Percentiles rank a stretch among this genome's conserved stretches.
These are phyloP conservation scores for Aeminium ludgeri DNA, from an alignment of 495 filamentous ascomycete species.

Conservation along the genomic window DNA sequence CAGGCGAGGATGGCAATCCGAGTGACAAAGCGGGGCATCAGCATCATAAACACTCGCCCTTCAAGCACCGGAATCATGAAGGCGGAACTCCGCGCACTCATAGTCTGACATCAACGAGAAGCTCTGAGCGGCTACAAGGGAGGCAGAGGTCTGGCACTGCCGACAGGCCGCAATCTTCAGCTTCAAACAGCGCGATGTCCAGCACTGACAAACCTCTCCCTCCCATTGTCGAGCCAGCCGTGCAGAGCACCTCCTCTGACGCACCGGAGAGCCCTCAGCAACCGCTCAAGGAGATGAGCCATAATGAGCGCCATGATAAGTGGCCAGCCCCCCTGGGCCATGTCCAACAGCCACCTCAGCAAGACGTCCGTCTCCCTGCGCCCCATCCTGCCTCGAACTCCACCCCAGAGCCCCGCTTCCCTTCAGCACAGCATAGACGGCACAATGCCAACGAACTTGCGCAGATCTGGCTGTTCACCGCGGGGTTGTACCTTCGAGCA, in stretches of 20 bases:
- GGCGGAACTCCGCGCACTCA: slow-evolving; percentile 2
- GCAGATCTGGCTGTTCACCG: slow-evolving; percentile 79
- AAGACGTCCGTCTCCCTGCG: slow-evolving; percentile 35
- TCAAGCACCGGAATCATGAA: slow-evolving; percentile 18
- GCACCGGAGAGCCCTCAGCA: slow-evolving; percentile 17
- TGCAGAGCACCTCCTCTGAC: not conserved
- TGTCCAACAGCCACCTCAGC: slow-evolving; percentile 31
- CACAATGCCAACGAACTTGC: slow-evolving; percentile 36
- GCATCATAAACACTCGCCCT: slow-evolving; percentile 17
- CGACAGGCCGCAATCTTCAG: no score
- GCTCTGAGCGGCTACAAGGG: slow-evolving; percentile 3
- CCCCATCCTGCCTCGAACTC: slow-evolving; percentile 22
- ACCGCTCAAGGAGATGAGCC: slow-evolving; percentile 31
- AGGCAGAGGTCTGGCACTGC: slow-evolving; percentile 1
- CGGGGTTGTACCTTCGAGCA: slow-evolving; percentile 70
- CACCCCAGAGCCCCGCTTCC: slow-evolving; percentile 17
- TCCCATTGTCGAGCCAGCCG: no score
- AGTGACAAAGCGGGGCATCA: slow-evolving; percentile 12
- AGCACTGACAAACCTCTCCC: no score
- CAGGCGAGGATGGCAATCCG: slow-evolving; percentile 20
- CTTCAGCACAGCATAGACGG: slow-evolving; percentile 20
- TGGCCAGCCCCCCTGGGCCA: slow-evolving; percentile 32
- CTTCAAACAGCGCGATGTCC: no score
- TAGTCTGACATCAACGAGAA: slow-evolving; percentile 5
- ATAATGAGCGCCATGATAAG: slow-evolving; percentile 32